Percentiles rank a stretch among this genome's conserved stretches.
These are phyloP conservation scores for Catharanthus roseus DNA, from an alignment of 257 asterid genomes.

Conservation along the genomic window DNA sequence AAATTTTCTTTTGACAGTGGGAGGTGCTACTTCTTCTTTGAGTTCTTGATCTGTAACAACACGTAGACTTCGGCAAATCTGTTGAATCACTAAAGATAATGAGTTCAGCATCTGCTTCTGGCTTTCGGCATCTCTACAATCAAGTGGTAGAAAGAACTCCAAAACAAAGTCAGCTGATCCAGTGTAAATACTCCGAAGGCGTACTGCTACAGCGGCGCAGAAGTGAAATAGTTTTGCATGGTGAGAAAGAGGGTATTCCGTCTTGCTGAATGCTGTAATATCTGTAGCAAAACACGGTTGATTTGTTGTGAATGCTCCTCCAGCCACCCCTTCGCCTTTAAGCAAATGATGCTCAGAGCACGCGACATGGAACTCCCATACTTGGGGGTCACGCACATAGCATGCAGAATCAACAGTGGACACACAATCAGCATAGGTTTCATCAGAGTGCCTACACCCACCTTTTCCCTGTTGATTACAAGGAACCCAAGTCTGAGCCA, in stretches of 20 bases:
- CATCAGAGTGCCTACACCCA: conserved; percentile 64
- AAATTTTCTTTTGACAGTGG: conserved; percentile 19
- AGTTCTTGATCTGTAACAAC: conserved; percentile 59
- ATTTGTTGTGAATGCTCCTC: conserved; percentile 65
- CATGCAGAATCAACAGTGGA: conserved; percentile 68
- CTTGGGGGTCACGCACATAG: conserved; percentile 49
- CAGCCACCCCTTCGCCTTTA: conserved; percentile 77
- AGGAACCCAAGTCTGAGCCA: conserved; percentile 81
- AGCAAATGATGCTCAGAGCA: conserved; percentile 79
- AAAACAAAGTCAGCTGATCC: conserved; percentile 64
- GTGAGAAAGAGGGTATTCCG: conserved; percentile 76
- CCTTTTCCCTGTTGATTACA: conserved; percentile 61
- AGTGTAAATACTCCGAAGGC: conserved; percentile 56
- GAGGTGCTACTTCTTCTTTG: conserved; percentile 35
- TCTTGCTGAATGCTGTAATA: conserved; percentile 55
- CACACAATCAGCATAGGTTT: conserved; percentile 52
- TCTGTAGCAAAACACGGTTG: conserved; percentile 68
- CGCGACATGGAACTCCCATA: conserved; percentile 55
- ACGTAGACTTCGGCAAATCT: conserved; percentile 51
- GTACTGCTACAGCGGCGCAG: conserved; percentile 68
- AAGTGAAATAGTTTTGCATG: conserved; percentile 51
- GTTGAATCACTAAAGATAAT: conserved; percentile 49
- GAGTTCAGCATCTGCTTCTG: conserved; percentile 59
- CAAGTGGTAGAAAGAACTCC: conserved; percentile 67
- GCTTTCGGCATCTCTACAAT: conserved; percentile 46